Evolutionary conservation across 2,329 filamentous ascomycete genomes (phyloP).

Genomic region (Exophiala mesophila): DNA sequence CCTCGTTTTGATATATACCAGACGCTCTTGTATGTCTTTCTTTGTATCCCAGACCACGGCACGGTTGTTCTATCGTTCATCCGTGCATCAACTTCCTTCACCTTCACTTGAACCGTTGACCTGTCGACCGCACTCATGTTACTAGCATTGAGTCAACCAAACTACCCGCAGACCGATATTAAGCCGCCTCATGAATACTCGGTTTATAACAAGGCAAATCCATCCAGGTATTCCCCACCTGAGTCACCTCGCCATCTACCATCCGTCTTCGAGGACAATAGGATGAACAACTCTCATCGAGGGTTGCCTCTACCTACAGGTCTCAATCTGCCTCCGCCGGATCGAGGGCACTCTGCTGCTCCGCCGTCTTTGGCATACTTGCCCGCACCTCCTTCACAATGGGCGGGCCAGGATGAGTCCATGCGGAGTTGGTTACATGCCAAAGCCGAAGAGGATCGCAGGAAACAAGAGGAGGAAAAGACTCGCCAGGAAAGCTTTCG

Average conservation of each 20-base stretch:
- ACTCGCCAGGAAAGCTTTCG: conserved; percentile 58
- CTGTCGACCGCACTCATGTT: conserved; percentile 38
- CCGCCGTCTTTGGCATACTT: conserved; percentile 47
- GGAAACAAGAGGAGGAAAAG: conserved; percentile 69
- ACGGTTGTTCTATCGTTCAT: conserved; percentile 5
- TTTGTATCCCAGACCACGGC: background rate
- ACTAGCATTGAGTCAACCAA: conserved; percentile 46
- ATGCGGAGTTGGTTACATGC: conserved; percentile 68
- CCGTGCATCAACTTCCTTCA: too few species aligned
- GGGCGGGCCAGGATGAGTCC: conserved; percentile 63
- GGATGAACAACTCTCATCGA: conserved; percentile 66
- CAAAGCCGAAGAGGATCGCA: conserved; percentile 68
- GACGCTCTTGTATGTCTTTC: background rate
- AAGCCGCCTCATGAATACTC: conserved; percentile 47
- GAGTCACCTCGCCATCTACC: conserved; percentile 32
- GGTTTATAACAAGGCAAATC: conserved; percentile 35
- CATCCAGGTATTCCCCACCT: conserved; percentile 39
- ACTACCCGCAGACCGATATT: conserved; percentile 42
- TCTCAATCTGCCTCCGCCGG: conserved; percentile 25
- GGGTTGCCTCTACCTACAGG: conserved; percentile 62
- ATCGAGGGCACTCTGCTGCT: conserved; percentile 22
- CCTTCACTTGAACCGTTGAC: conserved; percentile 9
- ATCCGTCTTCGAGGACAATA: conserved; percentile 33
- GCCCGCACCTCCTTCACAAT: conserved; percentile 61
- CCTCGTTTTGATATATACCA: conserved; percentile 9